Conservation (phyloP, 2,329 filamentous ascomycete genomes). For the Aspergillus fijiensis region DNA sequence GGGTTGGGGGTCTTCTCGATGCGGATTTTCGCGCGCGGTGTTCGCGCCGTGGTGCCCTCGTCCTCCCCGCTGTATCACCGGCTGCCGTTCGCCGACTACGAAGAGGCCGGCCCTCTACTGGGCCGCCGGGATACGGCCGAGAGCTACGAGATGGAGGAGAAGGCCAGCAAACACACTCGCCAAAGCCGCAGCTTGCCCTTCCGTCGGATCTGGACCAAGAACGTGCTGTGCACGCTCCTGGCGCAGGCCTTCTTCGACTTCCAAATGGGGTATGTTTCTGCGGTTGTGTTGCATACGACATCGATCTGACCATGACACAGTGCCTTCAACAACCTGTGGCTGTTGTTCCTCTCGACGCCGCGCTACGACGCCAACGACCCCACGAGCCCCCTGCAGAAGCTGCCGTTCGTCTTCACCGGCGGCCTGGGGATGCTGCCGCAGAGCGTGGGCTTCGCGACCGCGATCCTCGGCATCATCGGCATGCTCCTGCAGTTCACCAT, state of each 20-base stretch:
- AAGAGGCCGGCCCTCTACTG: constrained; percentile 36
- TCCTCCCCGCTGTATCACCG: constrained; percentile 35
- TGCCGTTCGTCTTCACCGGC: constrained; percentile 63
- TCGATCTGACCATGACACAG: constrained; percentile 37
- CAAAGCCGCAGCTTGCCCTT: constrained; percentile 48
- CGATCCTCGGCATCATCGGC: constrained; percentile 71
- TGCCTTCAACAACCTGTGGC: constrained; percentile 75
- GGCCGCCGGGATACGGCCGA: constrained; percentile 33
- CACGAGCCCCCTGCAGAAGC: constrained; percentile 41
- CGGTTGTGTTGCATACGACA: background rate
- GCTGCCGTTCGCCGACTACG: constrained; percentile 37
- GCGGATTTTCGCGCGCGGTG: constrained; percentile 28
- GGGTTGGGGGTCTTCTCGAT: constrained; percentile 44
- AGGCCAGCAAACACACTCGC: constrained; percentile 34
- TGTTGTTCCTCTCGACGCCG: constrained; percentile 73
- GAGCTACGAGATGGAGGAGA: constrained; percentile 41
- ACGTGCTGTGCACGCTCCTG: constrained; percentile 58
- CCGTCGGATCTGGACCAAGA: constrained; percentile 54
- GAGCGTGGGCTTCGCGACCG: constrained; percentile 71
- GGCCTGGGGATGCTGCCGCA: constrained; percentile 70
- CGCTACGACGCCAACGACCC: constrained; percentile 51
- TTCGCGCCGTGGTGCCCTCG: constrained; percentile 27
- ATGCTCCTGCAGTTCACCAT: constrained; percentile 69
- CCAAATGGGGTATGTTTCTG: constrained; percentile 54
- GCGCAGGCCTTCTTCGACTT: constrained; percentile 71